phyloP scores from a whole-genome alignment of 2,329 filamentous ascomycete genomes.

The Beauveria scarabaeidicola region DNA sequence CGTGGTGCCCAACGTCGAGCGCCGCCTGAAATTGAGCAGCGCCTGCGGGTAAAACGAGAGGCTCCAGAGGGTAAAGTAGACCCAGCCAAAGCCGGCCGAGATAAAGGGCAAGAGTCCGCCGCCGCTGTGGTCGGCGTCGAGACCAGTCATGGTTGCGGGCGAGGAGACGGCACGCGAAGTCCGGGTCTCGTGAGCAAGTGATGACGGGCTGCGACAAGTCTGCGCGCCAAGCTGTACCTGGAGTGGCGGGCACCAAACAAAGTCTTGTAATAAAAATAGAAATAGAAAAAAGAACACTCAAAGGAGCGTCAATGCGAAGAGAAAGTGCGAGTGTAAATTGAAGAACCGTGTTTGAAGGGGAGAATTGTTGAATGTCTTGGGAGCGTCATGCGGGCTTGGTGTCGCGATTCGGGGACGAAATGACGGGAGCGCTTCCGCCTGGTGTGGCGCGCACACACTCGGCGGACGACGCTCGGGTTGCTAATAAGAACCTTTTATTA shows the following conservation, averaged over 20 bases:
- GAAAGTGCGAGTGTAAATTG: not conserved
- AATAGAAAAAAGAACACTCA: not conserved
- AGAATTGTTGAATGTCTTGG: not conserved
- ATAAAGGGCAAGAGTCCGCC: slow-evolving; percentile 36
- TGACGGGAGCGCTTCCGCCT: not conserved
- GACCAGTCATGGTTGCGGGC: not conserved
- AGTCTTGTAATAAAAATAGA: too few relatives aligned
- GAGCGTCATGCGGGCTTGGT: not conserved
- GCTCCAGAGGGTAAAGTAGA: slow-evolving; percentile 72
- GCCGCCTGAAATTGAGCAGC: slow-evolving; percentile 66
- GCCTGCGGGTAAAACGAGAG: slow-evolving; percentile 89
- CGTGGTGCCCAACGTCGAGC: slow-evolving; percentile 72
- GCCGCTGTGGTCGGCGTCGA: not conserved
- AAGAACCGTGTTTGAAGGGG: not conserved
- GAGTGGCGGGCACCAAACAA: too few relatives aligned
- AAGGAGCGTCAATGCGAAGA: not conserved
- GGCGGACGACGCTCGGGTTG: not conserved
- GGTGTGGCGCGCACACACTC: not conserved
- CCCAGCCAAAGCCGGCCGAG: slow-evolving; percentile 61
- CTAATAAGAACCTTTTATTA: not conserved
- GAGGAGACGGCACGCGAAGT: too few relatives aligned
- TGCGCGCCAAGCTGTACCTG: too few relatives aligned
- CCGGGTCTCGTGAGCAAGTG: too few relatives aligned
- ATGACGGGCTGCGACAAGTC: too few relatives aligned
- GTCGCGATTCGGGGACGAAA: slow-evolving; percentile 8